Evolutionary conservation across 176 grass and related monocot genomes (phyloP), one percentile per base, ranked within the genome.

Genomic region (Cenchrus purpureus): DNA sequence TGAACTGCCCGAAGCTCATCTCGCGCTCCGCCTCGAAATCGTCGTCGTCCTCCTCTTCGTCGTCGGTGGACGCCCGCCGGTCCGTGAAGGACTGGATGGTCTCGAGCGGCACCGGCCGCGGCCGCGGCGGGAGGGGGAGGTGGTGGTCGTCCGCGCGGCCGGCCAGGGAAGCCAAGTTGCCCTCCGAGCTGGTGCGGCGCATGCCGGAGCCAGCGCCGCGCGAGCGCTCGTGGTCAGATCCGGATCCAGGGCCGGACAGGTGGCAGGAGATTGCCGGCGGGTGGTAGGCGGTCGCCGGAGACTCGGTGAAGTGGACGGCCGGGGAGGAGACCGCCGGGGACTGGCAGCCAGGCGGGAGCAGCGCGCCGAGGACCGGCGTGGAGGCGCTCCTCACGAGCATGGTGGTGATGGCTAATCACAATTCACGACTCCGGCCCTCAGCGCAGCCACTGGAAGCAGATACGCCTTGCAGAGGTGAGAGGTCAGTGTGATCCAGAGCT

Each of bases 361-460:
- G 92, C 57, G 95, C 86, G 10, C 90, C 90, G 14, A 92, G 88
- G 7, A 91, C 49, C 76, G 95, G 90, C 71, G 95, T 97, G 16
- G 92, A 97, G 17, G 90, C 34, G 66, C 92, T 95, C 73, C 88
- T 81, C 61, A 82, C 82, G 8, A 95, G 80, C 93, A 95, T 90
- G 10, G 15, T 28, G 45, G 17, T 14, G 14, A 0, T 1, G 7
- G 34, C 44, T 9, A 4, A 2, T 6, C 51, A 42, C 32, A 34
- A 20, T 34, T 20, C 25, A 6, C 45, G 16, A 28, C 0, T 31
- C 16, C n/a, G n/a, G n/a, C n/a, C 3, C 22, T 12, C 77, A 17
- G 12, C 64, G 52, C 19, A 43, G 22, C 7, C 65, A 25, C 63
- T 15, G 78, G 11, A 12, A 9, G 9, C 19, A 3, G 34, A 14